A percentile compares a stretch with the other conserved stretches of the same genome.
Conservation (phyloP, 768 basidiomycete species). For the Aureoboletus auriporus region DNA sequence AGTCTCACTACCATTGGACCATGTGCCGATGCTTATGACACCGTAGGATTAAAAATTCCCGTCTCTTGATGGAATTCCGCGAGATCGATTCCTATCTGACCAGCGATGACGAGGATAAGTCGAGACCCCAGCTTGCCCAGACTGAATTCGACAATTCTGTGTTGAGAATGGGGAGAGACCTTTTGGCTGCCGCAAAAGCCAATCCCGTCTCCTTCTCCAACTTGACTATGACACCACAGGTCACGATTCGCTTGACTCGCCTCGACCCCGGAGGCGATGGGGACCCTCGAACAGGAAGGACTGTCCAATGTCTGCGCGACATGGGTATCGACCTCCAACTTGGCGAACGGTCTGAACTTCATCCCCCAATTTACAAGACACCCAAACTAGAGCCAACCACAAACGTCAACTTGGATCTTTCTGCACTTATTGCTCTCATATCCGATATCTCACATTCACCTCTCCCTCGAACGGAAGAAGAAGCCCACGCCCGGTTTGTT, state of each 20-base stretch:
- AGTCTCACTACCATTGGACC: conserved; percentile 26
- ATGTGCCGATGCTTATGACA: neutral
- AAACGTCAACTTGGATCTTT: conserved; percentile 78
- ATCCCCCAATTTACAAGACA: neutral
- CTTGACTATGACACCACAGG: neutral
- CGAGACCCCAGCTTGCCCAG: conserved; percentile 41
- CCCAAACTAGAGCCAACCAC: conserved; percentile 43
- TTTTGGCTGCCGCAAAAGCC: conserved; percentile 59
- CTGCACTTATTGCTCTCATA: conserved; percentile 77
- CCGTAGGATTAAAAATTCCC: conserved; percentile 70
- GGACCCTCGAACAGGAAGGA: conserved; percentile 59
- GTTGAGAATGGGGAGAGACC: conserved; percentile 62
- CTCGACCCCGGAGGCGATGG: conserved; percentile 42
- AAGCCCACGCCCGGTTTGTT: conserved; percentile 61
- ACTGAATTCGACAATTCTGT: conserved; percentile 68
- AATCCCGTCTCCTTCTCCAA: conserved; percentile 34
- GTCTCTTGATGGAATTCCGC: conserved; percentile 74
- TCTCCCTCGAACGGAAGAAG: conserved; percentile 53
- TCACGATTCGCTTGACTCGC: conserved; percentile 69
- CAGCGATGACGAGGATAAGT: conserved; percentile 41
- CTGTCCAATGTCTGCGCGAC: conserved; percentile 48
- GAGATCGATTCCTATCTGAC: conserved; percentile 82
- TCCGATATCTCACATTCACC: conserved; percentile 77
- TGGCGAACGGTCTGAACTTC: conserved; percentile 46
- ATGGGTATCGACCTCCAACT: conserved; percentile 68